Evolutionary conservation across 2,329 filamentous ascomycete species (phyloP).

Genomic region (Aspergillus ustus): DNA sequence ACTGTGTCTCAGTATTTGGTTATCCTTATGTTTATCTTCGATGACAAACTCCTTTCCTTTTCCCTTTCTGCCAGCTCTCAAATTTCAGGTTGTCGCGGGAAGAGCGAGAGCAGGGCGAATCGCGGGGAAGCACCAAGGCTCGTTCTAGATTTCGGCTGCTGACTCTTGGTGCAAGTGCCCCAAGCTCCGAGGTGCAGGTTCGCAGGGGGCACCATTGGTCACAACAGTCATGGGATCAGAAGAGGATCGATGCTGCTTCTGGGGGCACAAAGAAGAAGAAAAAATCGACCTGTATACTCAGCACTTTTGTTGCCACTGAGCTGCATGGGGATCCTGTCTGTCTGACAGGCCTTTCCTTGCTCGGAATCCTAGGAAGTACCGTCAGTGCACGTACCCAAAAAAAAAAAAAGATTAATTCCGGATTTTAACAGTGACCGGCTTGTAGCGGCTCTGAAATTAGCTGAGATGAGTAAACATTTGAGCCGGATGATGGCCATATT

Average conservation of each 20-base stretch:
- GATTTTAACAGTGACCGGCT: not conserved
- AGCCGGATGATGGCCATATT: not conserved
- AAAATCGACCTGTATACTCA: not conserved
- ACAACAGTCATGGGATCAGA: not conserved
- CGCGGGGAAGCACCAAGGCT: not conserved
- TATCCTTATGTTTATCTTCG: not conserved
- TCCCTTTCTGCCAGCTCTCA: not conserved
- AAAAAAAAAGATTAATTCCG: not conserved
- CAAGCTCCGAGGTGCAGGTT: not conserved
- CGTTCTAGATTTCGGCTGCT: not conserved
- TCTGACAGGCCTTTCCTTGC: not conserved
- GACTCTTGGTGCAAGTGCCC: not conserved
- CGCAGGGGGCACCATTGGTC: not conserved
- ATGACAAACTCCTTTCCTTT: not conserved
- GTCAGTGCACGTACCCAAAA: not conserved
- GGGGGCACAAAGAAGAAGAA: not conserved
- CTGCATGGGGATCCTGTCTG: not conserved
- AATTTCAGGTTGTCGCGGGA: conserved; percentile 1
- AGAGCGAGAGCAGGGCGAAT: not conserved
- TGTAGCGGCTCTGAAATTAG: not conserved
- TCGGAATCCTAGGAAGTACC: not conserved
- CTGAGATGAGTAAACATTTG: not conserved
- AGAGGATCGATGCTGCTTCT: not conserved
- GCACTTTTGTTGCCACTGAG: not conserved
- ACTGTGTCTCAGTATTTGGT: not conserved